Base-by-base conservation (phyloP, 106 monocot species). In the Allium fistulosum region DNA sequence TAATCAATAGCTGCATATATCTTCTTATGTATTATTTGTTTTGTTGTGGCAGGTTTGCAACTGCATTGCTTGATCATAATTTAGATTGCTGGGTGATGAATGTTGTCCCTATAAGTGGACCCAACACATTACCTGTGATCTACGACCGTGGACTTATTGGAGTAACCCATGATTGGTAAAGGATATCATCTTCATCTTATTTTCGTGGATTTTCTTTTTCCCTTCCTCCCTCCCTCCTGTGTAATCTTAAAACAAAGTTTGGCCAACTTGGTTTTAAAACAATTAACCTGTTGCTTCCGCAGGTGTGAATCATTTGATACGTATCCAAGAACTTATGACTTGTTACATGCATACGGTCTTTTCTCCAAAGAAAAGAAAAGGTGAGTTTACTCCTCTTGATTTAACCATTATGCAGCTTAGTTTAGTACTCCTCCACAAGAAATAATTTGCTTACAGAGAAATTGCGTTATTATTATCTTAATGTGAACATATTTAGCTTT, bases 81-180 rank as follows among this genome's bases (percentile, higher is more conserved):
- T 66, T 97, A 8, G 82, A 97, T 79, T 73, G 80, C 63, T 97
- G 96, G 96, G 88, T 92, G 80, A 86, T 97, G 96, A 92, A 92
- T 82, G 86, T 97, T 70, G 86, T 97, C 58, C 91, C 96, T 26
- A 79, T 69, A 7, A 92, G 80, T 69, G 92, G 71, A 11, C 86
- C 88, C 11, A 92, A 97, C 67, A 97, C 96, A 37, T 80, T 97
- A 65, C 96, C 96, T 66, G 81, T 89, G 53, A 88, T 97, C 59
- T 97, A 88, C 72, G 96, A 97, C 65, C 88, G 96, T 46, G 96
- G 96, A 66, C 92, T 97, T 75, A 69, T 92, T 59, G 96, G 96
- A 67, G 92, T 84, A 15, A 56, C 76, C 57, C 96, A 97, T 92
- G 96, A 97, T 72, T 97, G 96, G 96, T 97, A 37, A 88, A 63